phyloP scores from a whole-genome alignment of 768 basidiomycete genomes.

The Macrolepiota albuminosa region DNA sequence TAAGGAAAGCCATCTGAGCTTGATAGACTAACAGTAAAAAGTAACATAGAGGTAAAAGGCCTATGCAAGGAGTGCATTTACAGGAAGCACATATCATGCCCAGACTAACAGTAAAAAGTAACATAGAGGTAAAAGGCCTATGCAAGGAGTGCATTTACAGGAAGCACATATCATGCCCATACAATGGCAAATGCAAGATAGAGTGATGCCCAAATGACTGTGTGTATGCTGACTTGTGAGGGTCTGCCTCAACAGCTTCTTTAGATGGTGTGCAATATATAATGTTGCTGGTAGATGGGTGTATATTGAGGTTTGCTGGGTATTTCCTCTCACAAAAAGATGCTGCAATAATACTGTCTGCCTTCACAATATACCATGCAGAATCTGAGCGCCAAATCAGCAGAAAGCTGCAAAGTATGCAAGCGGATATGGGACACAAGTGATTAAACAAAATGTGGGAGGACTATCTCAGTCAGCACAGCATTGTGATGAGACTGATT shows the following conservation, averaged over 20 bases:
- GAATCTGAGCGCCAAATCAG: neutral
- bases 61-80: neutral
- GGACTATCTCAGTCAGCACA: no score
- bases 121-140: neutral
- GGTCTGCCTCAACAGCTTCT: neutral
- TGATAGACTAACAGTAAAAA: neutral
- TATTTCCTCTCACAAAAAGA: neutral
- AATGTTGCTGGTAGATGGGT: neutral
- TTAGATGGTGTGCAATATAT: no score
- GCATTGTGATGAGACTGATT: no score
- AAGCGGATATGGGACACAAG: no score
- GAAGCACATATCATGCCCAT: neutral
- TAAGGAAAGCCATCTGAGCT: neutral
- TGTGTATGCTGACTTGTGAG: neutral
- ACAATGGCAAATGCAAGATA: neutral
- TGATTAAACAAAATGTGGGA: no score
- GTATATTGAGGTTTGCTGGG: neutral
- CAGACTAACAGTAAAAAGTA: neutral
- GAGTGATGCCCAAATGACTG: neutral
- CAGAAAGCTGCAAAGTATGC: neutral
- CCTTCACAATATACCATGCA: neutral
- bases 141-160: neutral
- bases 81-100: neutral
- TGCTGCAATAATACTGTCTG: neutral
- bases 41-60: neutral